phyloP scores from a whole-genome alignment of 139 green algal species.

The Chlorella sp. region DNA sequence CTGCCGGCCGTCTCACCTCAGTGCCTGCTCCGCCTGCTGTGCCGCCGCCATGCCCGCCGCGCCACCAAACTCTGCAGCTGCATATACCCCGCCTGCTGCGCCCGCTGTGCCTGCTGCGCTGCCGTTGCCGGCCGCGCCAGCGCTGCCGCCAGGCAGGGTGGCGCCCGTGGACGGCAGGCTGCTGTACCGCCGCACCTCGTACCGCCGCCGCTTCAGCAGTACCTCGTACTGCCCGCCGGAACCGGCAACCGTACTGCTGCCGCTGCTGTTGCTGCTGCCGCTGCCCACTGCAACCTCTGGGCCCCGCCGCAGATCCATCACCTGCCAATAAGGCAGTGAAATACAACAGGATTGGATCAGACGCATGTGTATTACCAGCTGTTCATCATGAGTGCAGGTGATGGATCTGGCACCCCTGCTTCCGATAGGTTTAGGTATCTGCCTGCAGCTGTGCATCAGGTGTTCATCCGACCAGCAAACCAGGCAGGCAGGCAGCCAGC shows the following conservation, averaged over 20 bases:
- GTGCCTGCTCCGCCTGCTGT: background rate
- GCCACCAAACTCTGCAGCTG: background rate
- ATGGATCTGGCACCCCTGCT: too few relatives aligned
- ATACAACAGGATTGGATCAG: too few relatives aligned
- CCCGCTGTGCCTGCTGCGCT: background rate
- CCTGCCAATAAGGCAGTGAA: background rate
- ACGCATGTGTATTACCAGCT: too few relatives aligned
- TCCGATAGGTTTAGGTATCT: too few relatives aligned
- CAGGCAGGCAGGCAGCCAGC: too few relatives aligned
- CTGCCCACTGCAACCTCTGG: background rate
- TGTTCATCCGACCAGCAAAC: too few relatives aligned
- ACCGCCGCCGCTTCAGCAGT: constrained; percentile 8
- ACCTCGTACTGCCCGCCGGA: background rate
- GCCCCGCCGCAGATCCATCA: constrained; percentile 9
- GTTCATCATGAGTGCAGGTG: too few relatives aligned
- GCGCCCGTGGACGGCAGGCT: background rate
- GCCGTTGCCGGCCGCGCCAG: background rate
- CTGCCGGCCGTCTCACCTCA: background rate
- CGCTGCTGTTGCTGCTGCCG: background rate
- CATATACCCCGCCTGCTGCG: background rate
- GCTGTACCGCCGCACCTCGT: constrained; percentile 17
- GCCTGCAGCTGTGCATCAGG: too few relatives aligned
- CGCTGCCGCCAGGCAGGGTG: background rate
- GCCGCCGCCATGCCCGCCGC: background rate
- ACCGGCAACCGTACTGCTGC: background rate